phyloP scores from a whole-genome alignment of 2,329 filamentous ascomycete genomes.

The Colletotrichum sansevieriae region DNA sequence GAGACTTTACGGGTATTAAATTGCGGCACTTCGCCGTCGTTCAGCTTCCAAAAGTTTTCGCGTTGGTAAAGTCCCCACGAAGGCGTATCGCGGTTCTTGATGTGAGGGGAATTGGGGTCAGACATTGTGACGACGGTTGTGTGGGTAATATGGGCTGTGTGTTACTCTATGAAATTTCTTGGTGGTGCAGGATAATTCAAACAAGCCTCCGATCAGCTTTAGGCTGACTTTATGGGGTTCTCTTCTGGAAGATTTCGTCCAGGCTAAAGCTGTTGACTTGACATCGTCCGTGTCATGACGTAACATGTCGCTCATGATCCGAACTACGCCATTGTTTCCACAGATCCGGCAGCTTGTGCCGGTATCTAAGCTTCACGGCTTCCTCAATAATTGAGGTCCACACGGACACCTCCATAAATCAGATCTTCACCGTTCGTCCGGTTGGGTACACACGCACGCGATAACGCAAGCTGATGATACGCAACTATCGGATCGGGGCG shows the following conservation, averaged over 20 bases:
- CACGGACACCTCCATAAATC: neutral
- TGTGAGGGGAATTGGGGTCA: slow-evolving; percentile 44
- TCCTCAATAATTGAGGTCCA: neutral
- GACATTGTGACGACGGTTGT: slow-evolving; percentile 9
- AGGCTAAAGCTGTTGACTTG: neutral
- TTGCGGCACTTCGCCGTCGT: slow-evolving; percentile 43
- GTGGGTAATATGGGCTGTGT: no score
- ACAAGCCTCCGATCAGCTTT: no score
- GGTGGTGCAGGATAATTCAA: neutral
- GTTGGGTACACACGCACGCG: no score
- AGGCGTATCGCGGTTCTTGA: slow-evolving; percentile 45
- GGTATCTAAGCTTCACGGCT: neutral
- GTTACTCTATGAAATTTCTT: neutral
- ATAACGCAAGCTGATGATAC: no score
- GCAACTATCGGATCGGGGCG: no score
- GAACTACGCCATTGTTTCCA: slow-evolving; percentile 27
- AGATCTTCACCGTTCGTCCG: no score
- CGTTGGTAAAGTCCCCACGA: slow-evolving; percentile 47
- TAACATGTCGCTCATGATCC: slow-evolving; percentile 26
- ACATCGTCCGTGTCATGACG: slow-evolving; percentile 28
- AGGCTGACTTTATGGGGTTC: neutral
- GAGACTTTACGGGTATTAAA: slow-evolving; percentile 45
- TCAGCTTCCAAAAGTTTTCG: slow-evolving; percentile 47
- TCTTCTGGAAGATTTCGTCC: neutral
- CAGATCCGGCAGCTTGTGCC: slow-evolving; percentile 1